Conservation (phyloP, 352 stramenopile genomes). For the Phytopythium kandeliae region DNA sequence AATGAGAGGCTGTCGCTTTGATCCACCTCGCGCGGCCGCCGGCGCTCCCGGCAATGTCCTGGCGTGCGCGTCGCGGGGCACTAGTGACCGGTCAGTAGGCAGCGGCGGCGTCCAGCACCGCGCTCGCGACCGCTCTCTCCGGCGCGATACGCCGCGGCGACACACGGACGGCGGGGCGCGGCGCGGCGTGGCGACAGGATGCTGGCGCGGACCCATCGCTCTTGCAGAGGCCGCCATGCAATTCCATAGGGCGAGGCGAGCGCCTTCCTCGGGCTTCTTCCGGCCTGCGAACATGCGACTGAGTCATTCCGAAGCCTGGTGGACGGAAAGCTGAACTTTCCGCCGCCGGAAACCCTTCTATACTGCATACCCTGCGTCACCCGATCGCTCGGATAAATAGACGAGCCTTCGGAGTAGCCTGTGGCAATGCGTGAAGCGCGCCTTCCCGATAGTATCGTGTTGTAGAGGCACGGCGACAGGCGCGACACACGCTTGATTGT, state of each 20-base stretch:
- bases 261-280: no score
- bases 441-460: not conserved
- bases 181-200: slow-evolving; percentile 1
- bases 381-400: no score
- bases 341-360: not conserved
- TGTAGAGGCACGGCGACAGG: not conserved
- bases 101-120: not conserved
- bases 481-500: not conserved
- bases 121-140: not conserved
- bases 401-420: no score
- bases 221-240: no score
- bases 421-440: not conserved
- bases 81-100: slow-evolving; percentile 2
- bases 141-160: not conserved
- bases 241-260: no score
- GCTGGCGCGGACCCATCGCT: no score
- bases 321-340: slow-evolving; percentile 4
- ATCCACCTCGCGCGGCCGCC: no score
- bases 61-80: not conserved
- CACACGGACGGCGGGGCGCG: no score
- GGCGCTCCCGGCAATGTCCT: not conserved
- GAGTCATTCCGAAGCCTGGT: not conserved
- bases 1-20: not conserved
- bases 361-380: not conserved
- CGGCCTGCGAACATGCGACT: not conserved